Base-by-base conservation (phyloP, 164 flowering plant genomes). In the Aristolochia californica region DNA sequence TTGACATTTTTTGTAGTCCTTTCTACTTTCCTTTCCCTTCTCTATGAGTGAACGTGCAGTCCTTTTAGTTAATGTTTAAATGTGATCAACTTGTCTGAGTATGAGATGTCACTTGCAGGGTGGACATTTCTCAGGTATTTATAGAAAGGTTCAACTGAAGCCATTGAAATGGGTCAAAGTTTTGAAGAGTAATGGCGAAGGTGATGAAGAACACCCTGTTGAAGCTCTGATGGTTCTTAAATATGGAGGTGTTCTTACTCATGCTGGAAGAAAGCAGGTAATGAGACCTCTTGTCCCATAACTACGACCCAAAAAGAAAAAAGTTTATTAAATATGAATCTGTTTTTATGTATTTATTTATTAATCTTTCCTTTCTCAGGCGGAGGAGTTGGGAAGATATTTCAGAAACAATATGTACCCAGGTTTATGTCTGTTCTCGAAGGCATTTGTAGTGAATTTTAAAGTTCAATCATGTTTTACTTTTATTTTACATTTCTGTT, bases 241-340 rank as follows among this genome's bases (percentile, higher is more conserved):
- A 69, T 94, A 94, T 75, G 99, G 99, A 20, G 99, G 97, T 67
- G 99, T 94, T 70, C 91, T 94, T 64, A 94, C 99, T 27, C 99
- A 94, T 79, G 99, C 99, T 61, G 99, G 99, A 56, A 80, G 99
- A 72, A 94, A 94, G 74, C 99, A 94, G 99, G 99, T 94, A 27
- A 2, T 43, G 18, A 24, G 53, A 47, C 23, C 21, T 43, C 18
- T 51, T 51, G 55, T 16, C 21, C 55, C 5, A 14, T 51, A 16
- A 13, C 14, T 51, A 1, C 20, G 1, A 4, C n/a, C n/a, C 5
- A 34, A 34, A 34, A 48, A 5, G 4, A 15, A 5, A 48, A n/a
- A 48, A 16, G 0, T 0, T 16, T 2, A 48, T 17, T 9, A n/a
- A 48, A 16, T 48, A 2, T 48, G 12, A 22, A 4, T 1, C 2